A percentile compares a stretch with the other conserved stretches of the same genome.
Conservation (phyloP, 1,139 yeast species). For the Geotrichum bryndzae region DNA sequence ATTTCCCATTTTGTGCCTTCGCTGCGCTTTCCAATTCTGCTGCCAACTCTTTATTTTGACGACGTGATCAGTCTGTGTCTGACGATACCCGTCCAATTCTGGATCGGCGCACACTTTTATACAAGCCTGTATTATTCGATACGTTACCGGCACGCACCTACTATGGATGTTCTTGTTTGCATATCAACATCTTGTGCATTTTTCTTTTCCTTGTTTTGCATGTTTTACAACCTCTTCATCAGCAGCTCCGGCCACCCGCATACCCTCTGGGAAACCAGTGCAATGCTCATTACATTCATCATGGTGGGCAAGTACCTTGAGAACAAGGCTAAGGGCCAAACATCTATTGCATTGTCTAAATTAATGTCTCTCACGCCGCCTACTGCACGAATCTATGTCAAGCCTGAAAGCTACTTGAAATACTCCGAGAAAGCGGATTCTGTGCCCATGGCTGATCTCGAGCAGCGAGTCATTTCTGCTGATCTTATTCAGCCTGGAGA, state of each 20-base stretch:
- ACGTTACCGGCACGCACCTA: conserved; percentile 61
- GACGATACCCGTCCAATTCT: conserved; percentile 63
- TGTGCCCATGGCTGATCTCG: conserved; percentile 17
- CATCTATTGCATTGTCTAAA: conserved; percentile 79
- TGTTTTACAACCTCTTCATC: conserved; percentile 40
- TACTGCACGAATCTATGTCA: conserved; percentile 51
- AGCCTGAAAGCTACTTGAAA: conserved; percentile 20
- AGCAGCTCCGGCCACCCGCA: conserved; percentile 45
- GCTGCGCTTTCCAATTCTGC: conserved; percentile 22
- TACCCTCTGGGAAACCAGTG: conserved; percentile 79
- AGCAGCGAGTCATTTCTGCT: conserved; percentile 46
- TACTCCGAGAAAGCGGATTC: conserved; percentile 11
- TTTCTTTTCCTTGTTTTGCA: conserved; percentile 61
- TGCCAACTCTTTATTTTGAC: conserved; percentile 37
- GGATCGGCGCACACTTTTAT: conserved; percentile 59
- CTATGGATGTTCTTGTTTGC: conserved; percentile 90
- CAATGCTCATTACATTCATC: conserved; percentile 78
- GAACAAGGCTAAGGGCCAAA: conserved; percentile 87
- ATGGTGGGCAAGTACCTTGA: conserved; percentile 87
- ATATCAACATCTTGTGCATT: conserved; percentile 79
- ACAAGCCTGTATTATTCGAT: conserved; percentile 61
- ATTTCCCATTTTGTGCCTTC: conserved; percentile 46
- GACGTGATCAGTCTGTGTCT: conserved; percentile 57
- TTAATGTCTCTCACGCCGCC: conserved; percentile 78
- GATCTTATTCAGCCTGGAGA: conserved; percentile 77